Percentiles rank a stretch among this genome's conserved stretches.
phyloP scores from a whole-genome alignment of 441 rosid genomes.

The Jatropha multifida region DNA sequence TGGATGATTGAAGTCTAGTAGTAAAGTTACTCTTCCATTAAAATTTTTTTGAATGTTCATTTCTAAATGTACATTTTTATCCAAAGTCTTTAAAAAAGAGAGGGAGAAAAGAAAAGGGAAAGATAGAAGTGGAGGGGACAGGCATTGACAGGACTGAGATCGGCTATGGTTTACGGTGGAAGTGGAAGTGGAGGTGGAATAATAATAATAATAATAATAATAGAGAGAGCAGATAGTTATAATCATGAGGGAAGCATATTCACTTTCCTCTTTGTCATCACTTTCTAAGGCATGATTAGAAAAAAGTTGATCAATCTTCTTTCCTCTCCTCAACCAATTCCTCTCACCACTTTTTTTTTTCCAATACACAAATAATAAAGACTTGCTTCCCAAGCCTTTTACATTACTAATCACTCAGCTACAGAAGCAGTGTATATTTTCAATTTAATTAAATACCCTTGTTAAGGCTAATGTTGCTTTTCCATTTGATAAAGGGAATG shows the following conservation, averaged over 20 bases:
- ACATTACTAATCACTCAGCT: conserved; percentile 4
- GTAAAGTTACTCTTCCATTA: conserved; percentile 31
- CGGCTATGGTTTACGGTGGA: conserved; percentile 52
- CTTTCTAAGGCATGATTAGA: conserved; percentile 89
- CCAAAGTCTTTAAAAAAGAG: conserved; percentile 13
- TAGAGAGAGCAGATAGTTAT: conserved; percentile 44
- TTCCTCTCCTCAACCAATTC: conserved; percentile 17
- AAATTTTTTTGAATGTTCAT: conserved; percentile 20
- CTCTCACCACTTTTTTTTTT: conserved; percentile 24
- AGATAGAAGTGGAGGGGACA: conserved; percentile 15
- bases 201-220: conserved; percentile 24
- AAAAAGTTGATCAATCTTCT: conserved; percentile 55
- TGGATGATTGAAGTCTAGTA: conserved; percentile 53
- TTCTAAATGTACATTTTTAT: conserved; percentile 1
- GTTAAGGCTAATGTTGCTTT: too few species aligned
- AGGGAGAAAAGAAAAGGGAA: neutral
- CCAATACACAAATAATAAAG: conserved; percentile 19
- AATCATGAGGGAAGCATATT: conserved; percentile 73
- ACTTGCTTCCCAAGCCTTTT: conserved; percentile 46
- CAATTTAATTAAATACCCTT: too few species aligned
- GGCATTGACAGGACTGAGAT: conserved; percentile 47
- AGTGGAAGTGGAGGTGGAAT: conserved; percentile 54
- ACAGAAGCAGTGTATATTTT: too few species aligned
- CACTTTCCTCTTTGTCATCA: conserved; percentile 81
- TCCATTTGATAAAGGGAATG: too few species aligned